Base-by-base conservation (phyloP, 2,329 filamentous ascomycete genomes). In the Fusarium udum region DNA sequence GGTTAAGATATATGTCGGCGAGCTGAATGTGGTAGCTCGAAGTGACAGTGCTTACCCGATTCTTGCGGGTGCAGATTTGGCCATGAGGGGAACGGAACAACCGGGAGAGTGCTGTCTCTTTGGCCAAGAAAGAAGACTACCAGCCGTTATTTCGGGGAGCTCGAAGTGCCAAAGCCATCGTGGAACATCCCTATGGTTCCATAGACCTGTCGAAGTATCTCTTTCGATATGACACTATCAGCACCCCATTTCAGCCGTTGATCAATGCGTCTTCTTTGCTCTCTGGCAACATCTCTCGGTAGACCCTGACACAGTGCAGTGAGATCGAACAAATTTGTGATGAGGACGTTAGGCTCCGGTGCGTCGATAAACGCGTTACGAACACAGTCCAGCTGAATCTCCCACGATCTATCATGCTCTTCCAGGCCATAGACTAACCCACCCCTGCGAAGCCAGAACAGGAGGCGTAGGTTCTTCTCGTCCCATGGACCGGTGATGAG, bases 391-490 rank as follows among this genome's bases (percentile, higher is more conserved):
- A 81, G 66, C 53, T 81, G 84, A 34, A 80, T 53, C 64, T 87
- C 85, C 85, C 85, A 87, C 3, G 83, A 71, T 5, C 80, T 78
- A 40, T 64, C 59, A 28, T 79, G 72, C 3, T 78, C 67, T 26
- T 78, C 77, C 14, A 82, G 48, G 9, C 71, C 75, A 37, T 53
- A 71, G 13, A 69, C 43, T 58, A 82, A 78, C 20, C 85, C 84
- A 11, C 80, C 82, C 40, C 83, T 81, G 15, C 81, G 76, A 26
- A 87, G 78, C 85, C 85, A 87, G 75, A 86, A 85, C 10, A 87
- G 78, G 34, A 84, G 84, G 43, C 82, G 80, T 31, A 80, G 76
- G 46, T 79, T 75, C 42, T 82, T 80, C 8, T 82, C 82, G 31
- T 82, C 75, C 84, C 83, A 86, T 1, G 85, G 84, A 0, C 85